Percentiles rank a stretch among this genome's conserved stretches.
These are phyloP conservation scores for Marasmius oreades DNA, from an alignment of 1,284 basidiomycete genomes.

Conservation along the genomic window DNA sequence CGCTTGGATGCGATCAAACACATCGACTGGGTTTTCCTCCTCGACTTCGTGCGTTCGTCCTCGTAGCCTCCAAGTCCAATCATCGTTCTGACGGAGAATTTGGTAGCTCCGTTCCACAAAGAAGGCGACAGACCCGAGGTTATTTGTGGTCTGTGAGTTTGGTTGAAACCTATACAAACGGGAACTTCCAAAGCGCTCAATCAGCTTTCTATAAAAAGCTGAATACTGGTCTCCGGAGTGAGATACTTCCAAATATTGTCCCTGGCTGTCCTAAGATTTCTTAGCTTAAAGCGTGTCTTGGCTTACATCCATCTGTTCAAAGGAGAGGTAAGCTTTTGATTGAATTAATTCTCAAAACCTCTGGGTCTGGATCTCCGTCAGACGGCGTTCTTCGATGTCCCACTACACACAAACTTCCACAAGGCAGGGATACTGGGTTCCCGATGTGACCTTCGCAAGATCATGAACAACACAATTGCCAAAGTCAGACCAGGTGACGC, in stretches of 20 bases:
- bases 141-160: constrained; percentile 59
- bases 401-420: constrained; percentile 70
- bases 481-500: constrained; percentile 61
- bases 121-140: constrained; percentile 38
- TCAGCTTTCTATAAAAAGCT: constrained; percentile 25
- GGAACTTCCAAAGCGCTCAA: not conserved
- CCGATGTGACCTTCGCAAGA: constrained; percentile 63
- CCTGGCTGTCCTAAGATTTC: not conserved
- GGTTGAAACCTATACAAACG: not conserved
- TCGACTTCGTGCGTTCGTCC: constrained; percentile 54
- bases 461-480: constrained; percentile 58
- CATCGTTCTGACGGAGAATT: not conserved
- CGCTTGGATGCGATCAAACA: constrained; percentile 89
- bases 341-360: constrained; percentile 1
- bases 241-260: constrained; percentile 20
- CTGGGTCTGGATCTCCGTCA: constrained; percentile 23
- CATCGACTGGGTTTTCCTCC: constrained; percentile 63
- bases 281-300: constrained; percentile 48
- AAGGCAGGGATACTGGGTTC: constrained; percentile 56
- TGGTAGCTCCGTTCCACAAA: constrained; percentile 50
- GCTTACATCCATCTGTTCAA: constrained; percentile 58
- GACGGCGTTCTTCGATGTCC: constrained; percentile 79
- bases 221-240: constrained; percentile 74
- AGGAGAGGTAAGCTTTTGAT: constrained; percentile 47
- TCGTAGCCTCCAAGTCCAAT: not conserved